A percentile compares a stretch with the other conserved stretches of the same genome.
Evolutionary conservation across 768 basidiomycete species (phyloP).

Genomic region (Amanita pseudoporphyria): DNA sequence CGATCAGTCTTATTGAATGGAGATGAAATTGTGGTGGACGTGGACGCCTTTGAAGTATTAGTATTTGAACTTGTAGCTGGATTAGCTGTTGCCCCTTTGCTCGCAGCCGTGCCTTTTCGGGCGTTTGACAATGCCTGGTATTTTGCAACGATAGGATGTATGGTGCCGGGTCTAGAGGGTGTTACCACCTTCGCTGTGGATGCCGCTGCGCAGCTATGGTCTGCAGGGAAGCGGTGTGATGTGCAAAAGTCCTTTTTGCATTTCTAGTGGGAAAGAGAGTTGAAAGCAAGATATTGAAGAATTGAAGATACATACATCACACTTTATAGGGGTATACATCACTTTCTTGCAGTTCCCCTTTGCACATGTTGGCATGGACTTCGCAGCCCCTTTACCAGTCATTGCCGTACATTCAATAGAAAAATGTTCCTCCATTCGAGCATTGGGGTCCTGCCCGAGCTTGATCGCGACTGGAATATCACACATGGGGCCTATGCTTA

Average conservation of each 20-base stretch:
- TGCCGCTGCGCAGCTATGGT: conserved; percentile 45
- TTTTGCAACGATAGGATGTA: conserved; percentile 26
- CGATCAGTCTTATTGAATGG: conserved; percentile 49
- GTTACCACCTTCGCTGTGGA: conserved; percentile 12
- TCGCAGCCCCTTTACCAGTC: conserved; percentile 46
- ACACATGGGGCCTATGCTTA: conserved; percentile 62
- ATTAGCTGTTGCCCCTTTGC: conserved; percentile 10
- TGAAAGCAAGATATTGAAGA: conserved; percentile 1
- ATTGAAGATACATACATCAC: conserved; percentile 44
- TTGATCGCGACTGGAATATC: conserved; percentile 64
- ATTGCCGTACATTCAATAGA: conserved; percentile 54
- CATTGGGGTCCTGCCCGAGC: conserved; percentile 73
- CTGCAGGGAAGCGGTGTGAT: conserved; percentile 67
- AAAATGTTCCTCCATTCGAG: conserved; percentile 74
- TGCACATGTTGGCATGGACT: conserved; percentile 49
- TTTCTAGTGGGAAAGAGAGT: conserved; percentile 37
- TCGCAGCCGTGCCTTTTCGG: conserved; percentile 12
- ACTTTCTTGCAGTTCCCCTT: conserved; percentile 60
- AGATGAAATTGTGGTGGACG: conserved; percentile 12
- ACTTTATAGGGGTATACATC: conserved; percentile 64
- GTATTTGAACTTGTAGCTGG: conserved; percentile 14
- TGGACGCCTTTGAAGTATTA: conserved; percentile 4
- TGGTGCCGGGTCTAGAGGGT: conserved; percentile 29
- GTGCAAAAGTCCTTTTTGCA: conserved; percentile 70
- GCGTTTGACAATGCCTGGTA: conserved; percentile 18